These are phyloP conservation scores for Meredithiella fracta DNA, from an alignment of 2,329 filamentous ascomycete genomes.

Conservation along the genomic window DNA sequence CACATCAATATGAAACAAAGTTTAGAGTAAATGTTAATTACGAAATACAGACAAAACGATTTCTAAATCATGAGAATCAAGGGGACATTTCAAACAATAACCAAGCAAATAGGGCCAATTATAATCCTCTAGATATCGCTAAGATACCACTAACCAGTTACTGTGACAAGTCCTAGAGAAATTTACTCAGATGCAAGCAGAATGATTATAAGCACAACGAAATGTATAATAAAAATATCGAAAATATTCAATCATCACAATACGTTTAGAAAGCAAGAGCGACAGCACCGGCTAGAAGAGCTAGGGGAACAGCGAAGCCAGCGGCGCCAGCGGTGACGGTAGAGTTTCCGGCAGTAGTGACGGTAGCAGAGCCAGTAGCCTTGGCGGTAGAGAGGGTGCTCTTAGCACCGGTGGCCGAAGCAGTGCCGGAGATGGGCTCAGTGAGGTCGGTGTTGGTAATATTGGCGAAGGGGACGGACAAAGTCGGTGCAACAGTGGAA, in stretches of 20 bases:
- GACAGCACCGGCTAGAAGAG: conserved; percentile 11
- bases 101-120: not conserved
- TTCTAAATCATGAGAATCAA: not conserved
- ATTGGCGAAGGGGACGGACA: conserved; percentile 17
- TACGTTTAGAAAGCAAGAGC: conserved; percentile 11
- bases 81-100: not conserved
- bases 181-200: not conserved
- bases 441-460: conserved; percentile 19
- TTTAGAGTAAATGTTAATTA: not conserved
- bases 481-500: conserved; percentile 17
- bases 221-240: not conserved
- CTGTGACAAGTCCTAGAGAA: not conserved
- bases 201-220: not conserved
- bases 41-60: not conserved
- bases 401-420: conserved; percentile 17
- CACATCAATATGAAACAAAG: not conserved
- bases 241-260: conserved; percentile 1
- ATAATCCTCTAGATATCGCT: not conserved
- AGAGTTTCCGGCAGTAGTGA: not conserved
- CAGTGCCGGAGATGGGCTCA: conserved; percentile 17
- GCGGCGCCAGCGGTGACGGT: conserved; percentile 11
- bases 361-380: not conserved
- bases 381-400: conserved; percentile 18
- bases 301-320: conserved; percentile 9
- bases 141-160: not conserved